phyloP scores from a whole-genome alignment of 495 filamentous ascomycete species.

The Immersiella caudata region DNA sequence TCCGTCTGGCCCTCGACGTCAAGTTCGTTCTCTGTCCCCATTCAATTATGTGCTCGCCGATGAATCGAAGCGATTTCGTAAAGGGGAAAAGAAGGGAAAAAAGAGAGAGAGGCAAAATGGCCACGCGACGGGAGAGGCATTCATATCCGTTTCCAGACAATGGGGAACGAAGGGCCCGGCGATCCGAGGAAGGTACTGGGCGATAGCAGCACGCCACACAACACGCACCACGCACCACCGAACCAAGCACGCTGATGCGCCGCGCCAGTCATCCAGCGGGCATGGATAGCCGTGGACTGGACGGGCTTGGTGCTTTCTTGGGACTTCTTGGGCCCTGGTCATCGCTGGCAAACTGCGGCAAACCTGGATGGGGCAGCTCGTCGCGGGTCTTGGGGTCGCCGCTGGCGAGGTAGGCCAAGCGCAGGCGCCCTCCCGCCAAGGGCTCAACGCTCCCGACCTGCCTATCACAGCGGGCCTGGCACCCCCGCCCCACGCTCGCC shows the following conservation, averaged over 20 bases:
- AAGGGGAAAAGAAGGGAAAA: background rate
- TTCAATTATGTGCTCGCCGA: constrained; percentile 40
- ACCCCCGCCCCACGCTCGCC: background rate
- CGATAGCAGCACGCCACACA: constrained; percentile 3
- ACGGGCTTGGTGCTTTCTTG: background rate
- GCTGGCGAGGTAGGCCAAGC: background rate
- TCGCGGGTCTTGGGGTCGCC: background rate
- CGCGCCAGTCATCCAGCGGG: background rate
- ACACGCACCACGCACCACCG: background rate
- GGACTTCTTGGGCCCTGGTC: background rate
- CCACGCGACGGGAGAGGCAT: constrained; percentile 5
- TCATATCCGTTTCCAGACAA: background rate
- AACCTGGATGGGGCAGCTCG: too few species aligned
- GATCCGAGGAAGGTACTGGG: background rate
- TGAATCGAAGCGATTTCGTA: constrained; percentile 16
- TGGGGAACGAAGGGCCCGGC: background rate
- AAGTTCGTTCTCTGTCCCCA: constrained; percentile 52
- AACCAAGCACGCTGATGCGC: too few species aligned
- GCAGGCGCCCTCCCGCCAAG: constrained; percentile 16
- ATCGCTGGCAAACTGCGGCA: too few species aligned
- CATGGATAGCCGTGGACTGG: background rate
- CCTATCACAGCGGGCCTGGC: constrained; percentile 13
- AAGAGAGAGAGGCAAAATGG: background rate
- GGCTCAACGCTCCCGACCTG: background rate
- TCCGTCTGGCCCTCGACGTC: constrained; percentile 54